Conservation (phyloP, 371 early-diverging fungal genomes). For the Entomophthora muscae region DNA sequence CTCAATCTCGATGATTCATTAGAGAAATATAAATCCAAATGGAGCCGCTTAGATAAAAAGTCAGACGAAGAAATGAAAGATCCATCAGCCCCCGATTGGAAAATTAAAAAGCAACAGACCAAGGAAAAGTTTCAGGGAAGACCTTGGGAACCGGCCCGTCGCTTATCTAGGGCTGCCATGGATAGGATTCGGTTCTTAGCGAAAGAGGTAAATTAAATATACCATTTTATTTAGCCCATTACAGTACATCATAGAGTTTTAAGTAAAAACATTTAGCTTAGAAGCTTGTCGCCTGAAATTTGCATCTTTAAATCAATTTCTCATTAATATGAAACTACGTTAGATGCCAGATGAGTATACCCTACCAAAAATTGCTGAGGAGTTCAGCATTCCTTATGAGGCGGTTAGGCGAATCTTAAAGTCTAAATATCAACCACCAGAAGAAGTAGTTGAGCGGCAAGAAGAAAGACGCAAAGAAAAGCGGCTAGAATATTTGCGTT, state of each 20-base stretch:
- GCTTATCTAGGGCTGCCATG: constrained; percentile 21
- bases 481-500: constrained; percentile 2
- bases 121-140: constrained; percentile 12
- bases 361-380: constrained; percentile 16
- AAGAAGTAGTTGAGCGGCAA: constrained; percentile 12
- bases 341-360: constrained; percentile 21
- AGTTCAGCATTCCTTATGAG: constrained; percentile 23
- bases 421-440: constrained; percentile 18
- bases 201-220: constrained; percentile 12
- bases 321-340: neutral
- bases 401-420: constrained; percentile 22
- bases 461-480: constrained; percentile 13
- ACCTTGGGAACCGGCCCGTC: constrained; percentile 19
- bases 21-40: no score
- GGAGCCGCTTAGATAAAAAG: neutral
- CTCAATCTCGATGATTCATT: no score
- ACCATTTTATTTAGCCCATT: neutral
- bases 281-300: no score
- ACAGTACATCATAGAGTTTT: neutral
- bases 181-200: constrained; percentile 23
- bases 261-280: neutral
- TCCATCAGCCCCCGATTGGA: neutral
- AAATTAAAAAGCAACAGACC: neutral
- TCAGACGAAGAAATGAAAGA: neutral
- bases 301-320: neutral